A percentile compares a stretch with the other conserved stretches of the same genome.
Evolutionary conservation across 768 basidiomycete species (phyloP).

Genomic region (Mrakia blollopis): DNA sequence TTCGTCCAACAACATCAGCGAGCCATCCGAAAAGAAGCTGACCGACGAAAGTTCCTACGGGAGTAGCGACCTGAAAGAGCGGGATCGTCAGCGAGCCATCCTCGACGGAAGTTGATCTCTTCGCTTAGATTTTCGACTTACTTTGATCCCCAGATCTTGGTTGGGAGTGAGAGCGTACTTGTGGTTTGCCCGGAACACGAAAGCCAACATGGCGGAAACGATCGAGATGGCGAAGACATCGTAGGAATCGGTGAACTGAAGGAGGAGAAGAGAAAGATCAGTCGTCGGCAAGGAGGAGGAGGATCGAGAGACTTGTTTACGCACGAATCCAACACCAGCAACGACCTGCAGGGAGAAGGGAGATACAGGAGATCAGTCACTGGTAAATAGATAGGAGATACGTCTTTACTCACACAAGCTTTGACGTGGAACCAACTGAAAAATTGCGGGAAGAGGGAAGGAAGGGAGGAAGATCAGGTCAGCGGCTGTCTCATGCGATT

Average conservation of each 20-base stretch:
- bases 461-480: constrained; percentile 5
- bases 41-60: constrained; percentile 68
- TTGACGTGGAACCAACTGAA: constrained; percentile 79
- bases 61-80: too few species aligned
- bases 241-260: constrained; percentile 39
- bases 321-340: neutral
- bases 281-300: neutral
- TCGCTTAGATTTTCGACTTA: too few species aligned
- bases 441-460: neutral
- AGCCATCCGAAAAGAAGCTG: constrained; percentile 76
- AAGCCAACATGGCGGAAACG: constrained; percentile 73
- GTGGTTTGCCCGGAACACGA: constrained; percentile 57
- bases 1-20: constrained; percentile 69
- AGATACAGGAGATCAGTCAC: neutral
- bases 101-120: too few species aligned
- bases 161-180: constrained; percentile 50
- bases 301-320: constrained; percentile 15
- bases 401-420: constrained; percentile 63
- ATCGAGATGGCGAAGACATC: constrained; percentile 90
- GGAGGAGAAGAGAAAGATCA: constrained; percentile 2
- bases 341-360: neutral
- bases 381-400: neutral
- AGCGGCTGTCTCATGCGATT: neutral
- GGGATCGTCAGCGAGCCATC: too few species aligned
- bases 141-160: constrained; percentile 73